Evolutionary conservation across 352 stramenopile genomes (phyloP), one percentile per base, ranked within the genome.

Genomic region (Aphanomyces euteiches): DNA sequence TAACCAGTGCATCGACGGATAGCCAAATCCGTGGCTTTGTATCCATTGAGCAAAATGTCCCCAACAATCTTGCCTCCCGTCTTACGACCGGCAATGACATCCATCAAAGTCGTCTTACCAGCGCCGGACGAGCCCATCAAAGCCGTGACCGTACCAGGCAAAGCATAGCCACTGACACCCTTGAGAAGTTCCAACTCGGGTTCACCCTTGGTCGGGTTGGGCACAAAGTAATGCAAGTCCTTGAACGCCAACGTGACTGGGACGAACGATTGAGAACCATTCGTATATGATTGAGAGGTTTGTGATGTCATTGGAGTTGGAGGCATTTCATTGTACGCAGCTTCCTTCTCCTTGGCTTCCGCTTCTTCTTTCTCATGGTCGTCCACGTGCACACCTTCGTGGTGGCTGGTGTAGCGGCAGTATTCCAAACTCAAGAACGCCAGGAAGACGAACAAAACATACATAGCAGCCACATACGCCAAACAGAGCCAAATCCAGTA

Each of bases 41-140:
- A 75, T 47, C 91, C 93, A 74, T 97, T 97, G 13, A 97, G 64
- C 5, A 80, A 72, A 65, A 98, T 85, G 6, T 93, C 72, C 7
- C 92, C 90, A 45, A 68, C 78, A 43, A 96, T 86, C 34, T 56
- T 76, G 28, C 90, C 90, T 37, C 79, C 82, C 15, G 78, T 90
- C 77, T 98, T 98, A 53, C 93, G 79, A 21, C 95, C 78, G n/a
- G 93, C 88, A 54, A 98, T 89, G 0, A 98, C 92, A 76, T 98
- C 92, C 73, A 97, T 84, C 3, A 98, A 79, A 4, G 94, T 98
- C 1, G 82, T 91, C 59, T 87, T 96, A 12, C 88, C 88, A 2
- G 88, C 88, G n/a, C 86, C 89, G 37, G 74, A 88, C 28, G 78
- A 90, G 7, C 90, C 90, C 86, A 97, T 96, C 2, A 98, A 76